A percentile compares a stretch with the other conserved stretches of the same genome.
phyloP scores from a whole-genome alignment of 257 asterid genomes.

The Solanum megistacrolobum region DNA sequence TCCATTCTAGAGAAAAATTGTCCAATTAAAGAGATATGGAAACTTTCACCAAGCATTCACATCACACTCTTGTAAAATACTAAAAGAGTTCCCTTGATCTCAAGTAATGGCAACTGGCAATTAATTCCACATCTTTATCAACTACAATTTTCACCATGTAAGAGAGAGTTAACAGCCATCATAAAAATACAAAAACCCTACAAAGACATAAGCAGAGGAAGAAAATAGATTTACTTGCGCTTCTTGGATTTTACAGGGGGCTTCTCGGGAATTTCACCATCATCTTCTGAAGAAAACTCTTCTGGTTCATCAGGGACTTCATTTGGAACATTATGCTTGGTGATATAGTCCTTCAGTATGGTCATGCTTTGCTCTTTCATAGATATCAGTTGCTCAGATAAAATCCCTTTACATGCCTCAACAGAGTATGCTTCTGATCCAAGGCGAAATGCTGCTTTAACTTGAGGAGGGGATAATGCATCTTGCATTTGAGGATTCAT shows the following conservation, averaged over 20 bases:
- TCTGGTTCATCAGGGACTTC: constrained; percentile 87
- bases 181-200: not conserved
- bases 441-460: constrained; percentile 60
- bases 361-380: constrained; percentile 85
- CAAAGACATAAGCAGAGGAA: not conserved
- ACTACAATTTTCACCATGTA: not conserved
- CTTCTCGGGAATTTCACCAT: constrained; percentile 30
- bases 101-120: not conserved
- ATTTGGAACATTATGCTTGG: constrained; percentile 64
- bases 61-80: not conserved
- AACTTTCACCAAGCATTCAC: not conserved
- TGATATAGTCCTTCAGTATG: constrained; percentile 72
- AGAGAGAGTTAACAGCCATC: not conserved
- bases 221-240: constrained; percentile 25
- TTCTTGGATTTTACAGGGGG: constrained; percentile 64
- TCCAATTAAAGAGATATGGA: not conserved
- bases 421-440: constrained; percentile 66
- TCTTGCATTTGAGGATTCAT: constrained; percentile 37
- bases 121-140: not conserved
- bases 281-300: constrained; percentile 75
- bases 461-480: constrained; percentile 21
- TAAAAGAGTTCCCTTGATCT: not conserved
- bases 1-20: not conserved
- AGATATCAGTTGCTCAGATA: constrained; percentile 61
- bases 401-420: constrained; percentile 40